Evolutionary conservation across 805 yeast genomes (phyloP), one percentile per base, ranked within the genome.

Genomic region (Suhomyces canberraensis): DNA sequence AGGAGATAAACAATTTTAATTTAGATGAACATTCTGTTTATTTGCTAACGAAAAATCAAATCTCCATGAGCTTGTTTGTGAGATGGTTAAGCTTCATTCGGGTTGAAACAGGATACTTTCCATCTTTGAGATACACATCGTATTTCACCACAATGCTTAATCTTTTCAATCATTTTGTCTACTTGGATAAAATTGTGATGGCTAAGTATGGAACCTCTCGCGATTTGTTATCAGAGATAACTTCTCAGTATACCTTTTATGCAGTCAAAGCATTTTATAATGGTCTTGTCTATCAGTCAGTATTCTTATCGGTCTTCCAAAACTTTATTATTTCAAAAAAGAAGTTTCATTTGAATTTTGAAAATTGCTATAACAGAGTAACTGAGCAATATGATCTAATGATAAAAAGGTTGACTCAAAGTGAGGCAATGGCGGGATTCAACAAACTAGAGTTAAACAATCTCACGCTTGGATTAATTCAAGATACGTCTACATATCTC

Each of bases 41-140:
- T 22, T 11, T 39, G 4, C 32, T 45, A 9, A 24, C 39, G 8
- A 42, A 42, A 33, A 47, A 43, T 37, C 62, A 55, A 30, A 18
- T 40, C 3, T 36, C 41, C 8, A 36, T 50, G 8, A 25, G 36
- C 6, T 34, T 48, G 13, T 46, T 50, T 36, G 39, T 52, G 7
- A 44, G 55, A 31, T 58, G 63, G 63, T 41, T 60, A 16, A 46
- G 54, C 11, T 51, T 61, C 31, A 41, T 58, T 9, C 46, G 52
- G 25, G 37, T 58, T 11, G 66, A 60, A 37, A 33, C 45, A 3
- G 46, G 43, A 13, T 54, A 61, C 42, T 61, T 57, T 35, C 61
- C 66, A 0, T 46, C 58, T 11, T 45, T 61, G 28, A 33, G 63
- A 20, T 58, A 47, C 35, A 37, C 54, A 3, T 46, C 57, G 15